These are phyloP conservation scores for Saccharomycopsis sp. DNA, from an alignment of 805 yeast genomes.

Conservation along the genomic window DNA sequence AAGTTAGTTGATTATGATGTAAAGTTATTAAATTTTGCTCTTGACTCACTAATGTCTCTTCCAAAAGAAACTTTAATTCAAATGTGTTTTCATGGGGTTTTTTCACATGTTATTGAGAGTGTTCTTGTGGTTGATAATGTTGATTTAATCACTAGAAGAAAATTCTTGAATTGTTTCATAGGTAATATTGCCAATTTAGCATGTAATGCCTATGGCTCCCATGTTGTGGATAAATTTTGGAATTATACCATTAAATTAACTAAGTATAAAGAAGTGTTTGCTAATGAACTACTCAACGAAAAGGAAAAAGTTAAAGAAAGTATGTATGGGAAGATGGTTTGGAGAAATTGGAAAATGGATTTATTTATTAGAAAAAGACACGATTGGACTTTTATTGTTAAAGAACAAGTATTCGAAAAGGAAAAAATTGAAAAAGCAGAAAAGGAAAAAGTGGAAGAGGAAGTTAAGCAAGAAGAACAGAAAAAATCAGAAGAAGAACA, in stretches of 20 bases:
- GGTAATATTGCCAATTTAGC: conserved; percentile 51
- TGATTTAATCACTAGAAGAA: conserved; percentile 47
- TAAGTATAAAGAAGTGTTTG: conserved; percentile 79
- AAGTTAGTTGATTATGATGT: conserved; percentile 61
- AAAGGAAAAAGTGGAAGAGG: background rate
- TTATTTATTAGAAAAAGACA: conserved; percentile 56
- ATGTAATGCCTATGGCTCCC: conserved; percentile 86
- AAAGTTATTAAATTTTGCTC: conserved; percentile 42
- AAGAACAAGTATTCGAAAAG: conserved; percentile 35
- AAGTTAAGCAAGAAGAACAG: background rate
- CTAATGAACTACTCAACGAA: conserved; percentile 48
- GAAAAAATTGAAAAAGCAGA: background rate
- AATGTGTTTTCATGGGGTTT: conserved; percentile 84
- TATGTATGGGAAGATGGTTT: conserved; percentile 78
- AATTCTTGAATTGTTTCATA: conserved; percentile 54
- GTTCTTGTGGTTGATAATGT: conserved; percentile 41
- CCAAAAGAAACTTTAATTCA: conserved; percentile 48
- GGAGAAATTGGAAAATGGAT: conserved; percentile 95
- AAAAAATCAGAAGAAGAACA: background rate
- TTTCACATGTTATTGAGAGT: conserved; percentile 78
- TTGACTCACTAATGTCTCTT: conserved; percentile 50
- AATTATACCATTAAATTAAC: conserved; percentile 64
- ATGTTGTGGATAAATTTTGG: conserved; percentile 81
- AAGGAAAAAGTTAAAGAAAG: conserved; percentile 71
- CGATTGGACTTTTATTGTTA: conserved; percentile 71